Evolutionary conservation across 768 basidiomycete genomes (phyloP), one percentile per base, ranked within the genome.

Genomic region (Kwoniella sp.): DNA sequence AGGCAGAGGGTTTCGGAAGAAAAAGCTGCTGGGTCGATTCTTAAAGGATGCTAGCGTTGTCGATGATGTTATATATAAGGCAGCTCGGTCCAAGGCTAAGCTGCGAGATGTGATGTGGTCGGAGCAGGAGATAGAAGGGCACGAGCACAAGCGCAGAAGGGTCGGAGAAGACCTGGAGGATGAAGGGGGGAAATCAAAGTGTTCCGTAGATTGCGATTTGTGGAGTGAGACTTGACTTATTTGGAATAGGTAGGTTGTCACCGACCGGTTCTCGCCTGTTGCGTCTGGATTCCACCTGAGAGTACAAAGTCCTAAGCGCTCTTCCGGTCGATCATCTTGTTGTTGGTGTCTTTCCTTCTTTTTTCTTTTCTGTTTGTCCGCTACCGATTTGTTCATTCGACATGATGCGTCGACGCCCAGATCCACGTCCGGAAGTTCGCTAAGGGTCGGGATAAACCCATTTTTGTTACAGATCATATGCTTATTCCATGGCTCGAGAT

Each of bases 361-460:
- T 45, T 45, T 9, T 20, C 4, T 45, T 34, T 26, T n/a, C 20
- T 30, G 11, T 45, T 45, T 45, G 41, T 45, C 41, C 41, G 41
- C 41, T 45, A n/a, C 12, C 25, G 11, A 22, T 22, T 30, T 52
- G 11, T 25, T 30, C 22, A 12, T 52, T 26, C 51, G 51, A 52
- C 12, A 52, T 52, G 51, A 52, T 25, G 51, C 23, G 23, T 25
- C 20, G 9, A 23, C 25, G 51, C 29, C 4, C 41, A 45, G 41
- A 45, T 45, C 41, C 41, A 9, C 5, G 8, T 45, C 41, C 8
- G 41, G 41, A 45, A 45, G 15, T 17, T 45, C 15, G 41, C 17
- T 45, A 45, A 45, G 41, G 41, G 41, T 45, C 41, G 41, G 41
- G 41, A 45, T 45, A 45, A 45, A 45, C 41, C 41, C 41, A 45